Percentiles rank a stretch among this genome's conserved stretches.
These are phyloP conservation scores for Penicillium sp. DNA, from an alignment of 2,329 filamentous ascomycete genomes.

Conservation along the genomic window DNA sequence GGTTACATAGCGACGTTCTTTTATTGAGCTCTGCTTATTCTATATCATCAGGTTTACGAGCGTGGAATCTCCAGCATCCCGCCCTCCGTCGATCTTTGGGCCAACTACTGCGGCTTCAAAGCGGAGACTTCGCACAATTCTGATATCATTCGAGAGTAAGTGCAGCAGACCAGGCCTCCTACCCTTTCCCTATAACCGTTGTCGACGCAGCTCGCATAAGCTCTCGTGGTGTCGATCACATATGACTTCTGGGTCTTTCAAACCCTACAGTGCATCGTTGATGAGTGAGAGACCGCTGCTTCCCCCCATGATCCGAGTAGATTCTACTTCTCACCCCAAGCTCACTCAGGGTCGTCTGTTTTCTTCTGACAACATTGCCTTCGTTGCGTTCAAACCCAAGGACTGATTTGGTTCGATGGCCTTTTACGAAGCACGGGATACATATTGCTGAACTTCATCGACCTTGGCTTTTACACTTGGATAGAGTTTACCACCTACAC, in stretches of 20 bases:
- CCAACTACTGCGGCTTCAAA: constrained; percentile 96
- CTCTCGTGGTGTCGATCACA: constrained; percentile 39
- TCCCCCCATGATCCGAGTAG: constrained; percentile 44
- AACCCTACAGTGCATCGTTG: constrained; percentile 42
- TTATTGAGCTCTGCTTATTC: constrained; percentile 2
- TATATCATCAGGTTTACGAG: constrained; percentile 74
- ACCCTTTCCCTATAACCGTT: constrained; percentile 61
- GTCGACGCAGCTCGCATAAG: constrained; percentile 42
- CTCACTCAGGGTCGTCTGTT: constrained; percentile 53
- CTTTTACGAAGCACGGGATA: constrained; percentile 35
- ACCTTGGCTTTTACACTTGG: constrained; percentile 39
- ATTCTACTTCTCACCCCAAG: constrained; percentile 55
- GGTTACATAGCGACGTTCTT: background rate
- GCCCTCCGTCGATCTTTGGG: constrained; percentile 94
- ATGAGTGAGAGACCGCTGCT: constrained; percentile 69
- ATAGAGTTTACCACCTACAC: constrained; percentile 43
- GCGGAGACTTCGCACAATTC: constrained; percentile 95
- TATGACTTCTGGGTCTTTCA: constrained; percentile 35
- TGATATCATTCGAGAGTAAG: constrained; percentile 99
- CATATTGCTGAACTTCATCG: constrained; percentile 30
- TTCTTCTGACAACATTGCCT: constrained; percentile 38
- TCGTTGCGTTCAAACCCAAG: constrained; percentile 29
- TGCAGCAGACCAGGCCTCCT: constrained; percentile 67
- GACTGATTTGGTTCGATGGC: constrained; percentile 34
- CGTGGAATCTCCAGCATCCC: constrained; percentile 90